phyloP scores from a whole-genome alignment of 208 protist genomes.

The Leishmania tropica region DNA sequence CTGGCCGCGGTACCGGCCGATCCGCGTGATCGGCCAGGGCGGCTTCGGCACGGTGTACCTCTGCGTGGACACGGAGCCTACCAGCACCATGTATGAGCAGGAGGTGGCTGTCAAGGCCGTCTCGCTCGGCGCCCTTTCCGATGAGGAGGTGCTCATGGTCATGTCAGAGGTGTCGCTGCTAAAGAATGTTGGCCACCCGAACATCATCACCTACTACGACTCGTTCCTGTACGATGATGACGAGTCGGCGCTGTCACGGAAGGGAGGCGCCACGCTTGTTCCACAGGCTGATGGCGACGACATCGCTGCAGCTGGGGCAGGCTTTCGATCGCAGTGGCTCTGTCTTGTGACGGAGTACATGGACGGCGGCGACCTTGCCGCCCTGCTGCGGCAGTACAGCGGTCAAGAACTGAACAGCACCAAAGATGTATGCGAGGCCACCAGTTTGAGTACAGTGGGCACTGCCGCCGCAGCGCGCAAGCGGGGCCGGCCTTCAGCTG shows the following conservation, averaged over 20 bases:
- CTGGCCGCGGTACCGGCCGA: slow-evolving; percentile 57
- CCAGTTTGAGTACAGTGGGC: neutral
- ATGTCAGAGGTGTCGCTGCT: slow-evolving; percentile 87
- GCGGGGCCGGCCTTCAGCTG: neutral
- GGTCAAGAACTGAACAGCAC: neutral
- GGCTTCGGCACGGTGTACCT: slow-evolving; percentile 83
- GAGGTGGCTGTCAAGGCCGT: slow-evolving; percentile 82
- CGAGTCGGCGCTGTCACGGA: neutral
- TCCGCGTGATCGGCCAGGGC: slow-evolving; percentile 62
- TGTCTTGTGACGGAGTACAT: slow-evolving; percentile 90
- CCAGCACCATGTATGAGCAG: slow-evolving; percentile 12
- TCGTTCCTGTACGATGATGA: slow-evolving; percentile 71
- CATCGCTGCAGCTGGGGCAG: neutral
- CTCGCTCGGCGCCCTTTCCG: slow-evolving; percentile 44
- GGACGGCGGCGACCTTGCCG: slow-evolving; percentile 77
- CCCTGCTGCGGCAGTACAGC: slow-evolving; percentile 26
- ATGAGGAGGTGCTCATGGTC: slow-evolving; percentile 64
- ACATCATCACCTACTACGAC: slow-evolving; percentile 88
- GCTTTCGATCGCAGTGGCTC: slow-evolving; percentile 37
- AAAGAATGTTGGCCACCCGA: slow-evolving; percentile 66
- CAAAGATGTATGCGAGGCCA: neutral
- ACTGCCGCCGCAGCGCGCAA: neutral
- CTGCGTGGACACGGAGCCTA: slow-evolving; percentile 50
- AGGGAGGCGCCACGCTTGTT: neutral
- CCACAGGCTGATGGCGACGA: neutral